A percentile compares a stretch with the other conserved stretches of the same genome.
These are phyloP conservation scores for Xylaria sp. DNA, from an alignment of 2,329 filamentous ascomycete genomes.

Conservation along the genomic window DNA sequence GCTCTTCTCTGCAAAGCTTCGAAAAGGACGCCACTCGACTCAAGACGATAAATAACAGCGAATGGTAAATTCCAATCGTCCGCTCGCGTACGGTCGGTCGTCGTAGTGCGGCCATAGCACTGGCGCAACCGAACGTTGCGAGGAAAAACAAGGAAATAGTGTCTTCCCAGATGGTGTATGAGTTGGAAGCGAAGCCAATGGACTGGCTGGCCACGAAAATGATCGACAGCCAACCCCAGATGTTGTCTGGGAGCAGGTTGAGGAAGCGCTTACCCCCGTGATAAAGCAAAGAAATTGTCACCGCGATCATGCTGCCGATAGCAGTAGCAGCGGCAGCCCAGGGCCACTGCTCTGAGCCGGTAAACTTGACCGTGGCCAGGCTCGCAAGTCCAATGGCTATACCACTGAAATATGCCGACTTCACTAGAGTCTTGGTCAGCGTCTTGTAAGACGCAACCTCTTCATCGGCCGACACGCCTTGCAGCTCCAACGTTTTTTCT, in stretches of 20 bases:
- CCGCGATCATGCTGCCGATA: constrained; percentile 41
- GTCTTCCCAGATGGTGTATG: constrained; percentile 98
- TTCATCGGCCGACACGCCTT: constrained; percentile 32
- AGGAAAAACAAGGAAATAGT: constrained; percentile 90
- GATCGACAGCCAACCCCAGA: constrained; percentile 85
- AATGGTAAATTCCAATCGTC: constrained; percentile 76
- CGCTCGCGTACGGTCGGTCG: constrained; percentile 63
- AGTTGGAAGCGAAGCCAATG: constrained; percentile 94
- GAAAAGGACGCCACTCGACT: constrained; percentile 79
- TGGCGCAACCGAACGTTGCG: constrained; percentile 75
- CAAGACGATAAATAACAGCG: constrained; percentile 72
- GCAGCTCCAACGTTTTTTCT: constrained; percentile 52
- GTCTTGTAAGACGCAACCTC: constrained; percentile 33
- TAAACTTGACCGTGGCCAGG: constrained; percentile 30
- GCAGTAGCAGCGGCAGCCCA: constrained; percentile 39
- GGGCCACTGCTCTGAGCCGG: constrained; percentile 38
- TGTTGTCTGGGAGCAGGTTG: constrained; percentile 60
- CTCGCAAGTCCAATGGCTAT: constrained; percentile 33
- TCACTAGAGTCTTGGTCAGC: constrained; percentile 37
- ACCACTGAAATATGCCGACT: constrained; percentile 34
- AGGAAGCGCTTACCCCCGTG: constrained; percentile 39
- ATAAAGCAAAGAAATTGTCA: constrained; percentile 39
- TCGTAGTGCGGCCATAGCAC: constrained; percentile 68
- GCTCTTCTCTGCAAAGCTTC: constrained; percentile 90
- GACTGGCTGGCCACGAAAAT: constrained; percentile 81